Conservation (phyloP, 2,329 filamentous ascomycete species). For the Penicillium sp. region DNA sequence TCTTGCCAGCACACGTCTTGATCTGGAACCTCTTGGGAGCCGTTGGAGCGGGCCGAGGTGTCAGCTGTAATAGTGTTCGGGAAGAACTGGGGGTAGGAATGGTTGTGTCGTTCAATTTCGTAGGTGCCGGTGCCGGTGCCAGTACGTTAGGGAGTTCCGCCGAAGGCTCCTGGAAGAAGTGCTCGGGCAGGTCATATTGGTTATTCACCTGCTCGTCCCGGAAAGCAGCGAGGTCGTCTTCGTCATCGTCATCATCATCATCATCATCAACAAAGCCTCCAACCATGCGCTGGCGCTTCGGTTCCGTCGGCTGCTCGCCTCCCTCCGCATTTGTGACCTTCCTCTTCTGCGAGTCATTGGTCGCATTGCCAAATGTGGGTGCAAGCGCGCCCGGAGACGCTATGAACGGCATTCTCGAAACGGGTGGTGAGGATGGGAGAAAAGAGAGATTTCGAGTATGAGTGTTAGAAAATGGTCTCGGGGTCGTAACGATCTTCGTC, state of each 20-base stretch:
- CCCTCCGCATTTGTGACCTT: constrained; percentile 34
- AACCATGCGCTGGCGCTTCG: constrained; percentile 44
- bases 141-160: constrained; percentile 17
- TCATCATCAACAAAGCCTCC: constrained; percentile 47
- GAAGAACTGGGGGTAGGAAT: constrained; percentile 5
- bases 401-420: constrained; percentile 42
- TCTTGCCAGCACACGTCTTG: constrained; percentile 52
- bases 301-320: constrained; percentile 28
- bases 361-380: constrained; percentile 39
- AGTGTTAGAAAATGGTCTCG: constrained; percentile 13
- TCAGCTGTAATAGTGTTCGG: constrained; percentile 7
- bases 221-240: constrained; percentile 32
- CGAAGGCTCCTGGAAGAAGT: constrained; percentile 18
- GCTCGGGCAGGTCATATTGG: constrained; percentile 33
- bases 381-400: constrained; percentile 42
- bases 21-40: constrained; percentile 33
- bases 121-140: constrained; percentile 6
- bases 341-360: constrained; percentile 41
- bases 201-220: constrained; percentile 32
- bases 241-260: constrained; percentile 41
- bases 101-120: not conserved
- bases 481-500: constrained; percentile 29
- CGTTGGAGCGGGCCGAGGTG: constrained; percentile 16
- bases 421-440: constrained; percentile 38
- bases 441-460: constrained; percentile 17